Conservation (phyloP, 129 eudicot species). For the Sambucus nigra region DNA sequence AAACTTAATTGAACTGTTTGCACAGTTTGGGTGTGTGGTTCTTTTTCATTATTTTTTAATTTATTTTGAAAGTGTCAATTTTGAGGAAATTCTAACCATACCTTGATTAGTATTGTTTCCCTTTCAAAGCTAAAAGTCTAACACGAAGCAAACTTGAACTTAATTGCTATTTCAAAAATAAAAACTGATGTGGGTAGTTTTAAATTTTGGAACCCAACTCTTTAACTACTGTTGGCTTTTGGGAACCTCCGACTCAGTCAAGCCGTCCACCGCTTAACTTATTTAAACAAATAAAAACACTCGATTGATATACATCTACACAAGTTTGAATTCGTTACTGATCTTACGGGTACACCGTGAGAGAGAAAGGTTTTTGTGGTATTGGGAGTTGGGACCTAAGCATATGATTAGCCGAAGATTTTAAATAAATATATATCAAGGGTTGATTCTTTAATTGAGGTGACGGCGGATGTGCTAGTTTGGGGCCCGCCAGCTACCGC, state of each 20-base stretch:
- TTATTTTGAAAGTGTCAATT: constrained; percentile 3
- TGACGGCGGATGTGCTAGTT: constrained; percentile 36
- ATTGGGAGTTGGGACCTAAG: constrained; percentile 19
- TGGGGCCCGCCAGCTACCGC: constrained; percentile 18
- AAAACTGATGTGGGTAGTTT: no score
- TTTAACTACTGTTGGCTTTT: no score
- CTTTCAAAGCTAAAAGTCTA: no score
- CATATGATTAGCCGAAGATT: constrained; percentile 5
- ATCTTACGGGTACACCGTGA: background rate
- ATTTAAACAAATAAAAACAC: background rate
- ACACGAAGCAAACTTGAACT: no score
- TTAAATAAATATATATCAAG: background rate
- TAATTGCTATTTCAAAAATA: no score
- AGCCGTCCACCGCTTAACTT: background rate
- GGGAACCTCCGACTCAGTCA: background rate
- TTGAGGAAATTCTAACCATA: constrained; percentile 6
- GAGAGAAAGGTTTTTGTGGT: background rate
- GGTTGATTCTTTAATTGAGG: constrained; percentile 1
- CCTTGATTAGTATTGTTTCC: constrained; percentile 8
- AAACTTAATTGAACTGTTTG: no score
- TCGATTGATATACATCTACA: background rate
- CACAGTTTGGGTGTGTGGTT: constrained; percentile 18
- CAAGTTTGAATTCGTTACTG: constrained; percentile 6
- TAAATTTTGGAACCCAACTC: no score
- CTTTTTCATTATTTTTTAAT: constrained; percentile 5